phyloP scores from a whole-genome alignment of 163 green algal species.

The Scenedesmus sp. region DNA sequence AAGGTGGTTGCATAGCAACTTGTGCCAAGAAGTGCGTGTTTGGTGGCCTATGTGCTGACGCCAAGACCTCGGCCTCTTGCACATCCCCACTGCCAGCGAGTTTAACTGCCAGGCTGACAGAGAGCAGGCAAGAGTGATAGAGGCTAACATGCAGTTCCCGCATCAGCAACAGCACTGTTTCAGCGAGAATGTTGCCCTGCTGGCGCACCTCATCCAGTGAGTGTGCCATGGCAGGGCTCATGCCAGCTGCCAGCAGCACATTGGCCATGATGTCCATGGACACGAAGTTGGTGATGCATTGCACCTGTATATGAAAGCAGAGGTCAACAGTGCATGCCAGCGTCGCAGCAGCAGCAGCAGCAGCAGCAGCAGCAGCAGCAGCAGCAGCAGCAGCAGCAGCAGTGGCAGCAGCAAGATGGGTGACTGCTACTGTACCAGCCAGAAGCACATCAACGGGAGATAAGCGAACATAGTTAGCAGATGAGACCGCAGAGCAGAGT shows the following conservation, averaged over 20 bases:
- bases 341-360: not conserved
- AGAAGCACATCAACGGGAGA: too few species aligned
- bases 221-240: conserved; percentile 90
- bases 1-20: not conserved
- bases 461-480: too few species aligned
- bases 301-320: conserved; percentile 14
- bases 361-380: conserved; percentile 2
- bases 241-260: conserved; percentile 82
- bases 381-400: not conserved
- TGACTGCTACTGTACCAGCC: not conserved
- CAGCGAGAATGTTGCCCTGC: not conserved
- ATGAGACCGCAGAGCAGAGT: not conserved
- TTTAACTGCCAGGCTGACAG: too few species aligned
- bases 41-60: too few species aligned
- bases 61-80: too few species aligned
- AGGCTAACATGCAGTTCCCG: too few species aligned
- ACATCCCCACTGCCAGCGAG: too few species aligned
- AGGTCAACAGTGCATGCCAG: not conserved
- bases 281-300: conserved; percentile 81
- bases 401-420: not conserved
- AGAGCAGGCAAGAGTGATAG: too few species aligned
- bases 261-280: conserved; percentile 93
- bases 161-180: too few species aligned
- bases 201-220: conserved; percentile 65
- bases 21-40: not conserved